phyloP scores from a whole-genome alignment of 192 early-diverging fungal genomes.

The Podila verticillata region DNA sequence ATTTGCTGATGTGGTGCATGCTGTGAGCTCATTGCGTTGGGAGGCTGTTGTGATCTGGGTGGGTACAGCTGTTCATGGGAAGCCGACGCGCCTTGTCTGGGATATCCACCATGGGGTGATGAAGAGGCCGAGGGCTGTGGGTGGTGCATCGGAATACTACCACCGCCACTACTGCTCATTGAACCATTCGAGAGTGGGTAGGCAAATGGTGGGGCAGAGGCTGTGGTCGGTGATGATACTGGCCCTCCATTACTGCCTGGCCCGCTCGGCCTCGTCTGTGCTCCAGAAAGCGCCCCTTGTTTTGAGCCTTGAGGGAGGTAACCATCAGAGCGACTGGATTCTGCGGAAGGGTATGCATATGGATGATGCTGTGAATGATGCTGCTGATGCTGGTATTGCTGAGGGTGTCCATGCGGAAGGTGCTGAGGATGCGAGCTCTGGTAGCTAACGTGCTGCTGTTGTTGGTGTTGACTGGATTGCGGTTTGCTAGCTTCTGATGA shows the following conservation, averaged over 20 bases:
- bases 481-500: background rate
- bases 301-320: background rate
- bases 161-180: background rate
- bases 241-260: background rate
- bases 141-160: too few relatives aligned
- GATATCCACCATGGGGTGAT: too few relatives aligned
- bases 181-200: background rate
- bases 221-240: background rate
- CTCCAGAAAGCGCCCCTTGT: background rate
- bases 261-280: background rate
- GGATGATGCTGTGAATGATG: background rate
- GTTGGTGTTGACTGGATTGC: background rate
- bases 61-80: background rate
- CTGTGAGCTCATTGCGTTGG: background rate
- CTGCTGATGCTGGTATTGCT: conserved; percentile 1
- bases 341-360: background rate
- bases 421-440: conserved; percentile 1
- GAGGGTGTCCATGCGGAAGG: background rate
- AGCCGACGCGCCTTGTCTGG: background rate
- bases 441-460: conserved; percentile 1
- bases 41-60: background rate
- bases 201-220: background rate
- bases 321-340: background rate
- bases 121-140: too few relatives aligned
- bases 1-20: background rate